Evolutionary conservation across 2,329 filamentous ascomycete genomes (phyloP).

Genomic region (Didymellaceae sp.): DNA sequence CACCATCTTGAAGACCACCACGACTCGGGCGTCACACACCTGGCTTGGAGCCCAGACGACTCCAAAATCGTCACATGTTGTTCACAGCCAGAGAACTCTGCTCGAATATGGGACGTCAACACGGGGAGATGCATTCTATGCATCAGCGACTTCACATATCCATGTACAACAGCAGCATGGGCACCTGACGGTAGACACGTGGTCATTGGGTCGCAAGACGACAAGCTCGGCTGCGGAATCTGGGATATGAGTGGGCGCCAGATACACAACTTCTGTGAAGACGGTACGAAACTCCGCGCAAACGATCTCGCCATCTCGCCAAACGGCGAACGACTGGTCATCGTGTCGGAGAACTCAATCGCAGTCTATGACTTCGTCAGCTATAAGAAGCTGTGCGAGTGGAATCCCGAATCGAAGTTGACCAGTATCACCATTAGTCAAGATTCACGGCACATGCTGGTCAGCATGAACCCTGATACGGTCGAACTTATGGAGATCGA

Average conservation of each 20-base stretch:
- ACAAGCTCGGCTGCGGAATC: conserved; percentile 42
- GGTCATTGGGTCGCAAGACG: conserved; percentile 65
- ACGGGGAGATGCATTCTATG: conserved; percentile 60
- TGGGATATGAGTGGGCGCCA: conserved; percentile 71
- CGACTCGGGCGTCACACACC: conserved; percentile 74
- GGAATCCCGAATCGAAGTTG: conserved; percentile 72
- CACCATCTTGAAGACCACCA: conserved; percentile 70
- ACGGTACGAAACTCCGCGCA: conserved; percentile 68
- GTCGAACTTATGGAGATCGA: conserved; percentile 80
- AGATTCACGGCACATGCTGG: conserved; percentile 80
- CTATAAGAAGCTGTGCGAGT: conserved; percentile 75
- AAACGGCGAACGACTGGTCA: conserved; percentile 80
- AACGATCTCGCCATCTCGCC: conserved; percentile 85
- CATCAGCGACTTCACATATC: conserved; percentile 76
- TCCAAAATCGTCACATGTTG: conserved; percentile 84
- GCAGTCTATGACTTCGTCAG: conserved; percentile 83
- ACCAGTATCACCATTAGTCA: conserved; percentile 82
- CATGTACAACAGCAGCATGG: conserved; percentile 92
- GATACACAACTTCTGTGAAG: conserved; percentile 68
- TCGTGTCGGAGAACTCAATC: conserved; percentile 74
- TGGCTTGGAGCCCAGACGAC: conserved; percentile 93
- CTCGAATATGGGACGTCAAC: conserved; percentile 73
- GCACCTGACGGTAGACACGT: conserved; percentile 77
- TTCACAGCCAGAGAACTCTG: conserved; percentile 67
- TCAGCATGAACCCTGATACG: conserved; percentile 80